Evolutionary conservation across 225 moss, liverwort and hornwort genomes (phyloP).

Genomic region (Sphagnum contortum): DNA sequence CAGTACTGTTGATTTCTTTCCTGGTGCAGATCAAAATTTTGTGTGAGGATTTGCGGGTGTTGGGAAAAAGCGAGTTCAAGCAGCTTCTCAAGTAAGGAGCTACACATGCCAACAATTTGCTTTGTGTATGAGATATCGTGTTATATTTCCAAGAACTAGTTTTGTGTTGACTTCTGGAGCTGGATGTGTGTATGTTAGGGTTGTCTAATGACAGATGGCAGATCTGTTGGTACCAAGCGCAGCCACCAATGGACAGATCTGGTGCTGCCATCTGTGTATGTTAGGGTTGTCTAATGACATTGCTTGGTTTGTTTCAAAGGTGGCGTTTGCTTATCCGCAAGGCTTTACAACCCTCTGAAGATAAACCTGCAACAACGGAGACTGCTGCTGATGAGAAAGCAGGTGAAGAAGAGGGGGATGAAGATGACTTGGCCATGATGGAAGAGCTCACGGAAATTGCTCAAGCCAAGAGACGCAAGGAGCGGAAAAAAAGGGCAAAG

Average conservation of each 20-base stretch:
- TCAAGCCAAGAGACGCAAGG: conserved; percentile 66
- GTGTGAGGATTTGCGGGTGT: conserved; percentile 84
- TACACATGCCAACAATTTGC: neutral
- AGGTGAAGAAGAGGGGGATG: conserved; percentile 58
- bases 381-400: conserved; percentile 17
- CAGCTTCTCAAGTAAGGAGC: conserved; percentile 73
- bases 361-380: conserved; percentile 26
- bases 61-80: conserved; percentile 96
- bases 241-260: too few relatives aligned
- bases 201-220: neutral
- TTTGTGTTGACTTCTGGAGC: too few relatives aligned
- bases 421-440: conserved; percentile 75
- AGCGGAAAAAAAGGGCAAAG: conserved; percentile 70
- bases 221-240: neutral
- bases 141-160: too few relatives aligned
- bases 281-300: too few relatives aligned
- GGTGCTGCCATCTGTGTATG: too few relatives aligned
- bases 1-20: neutral
- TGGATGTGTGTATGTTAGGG: too few relatives aligned
- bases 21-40: conserved; percentile 58
- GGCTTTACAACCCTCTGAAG: conserved; percentile 40
- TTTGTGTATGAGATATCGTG: neutral
- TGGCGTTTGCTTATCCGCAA: conserved; percentile 92
- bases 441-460: conserved; percentile 78
- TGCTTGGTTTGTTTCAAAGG: conserved; percentile 16